These are phyloP conservation scores for Paecilomyces formosus DNA, from an alignment of 2,329 filamentous ascomycete species.

Conservation along the genomic window DNA sequence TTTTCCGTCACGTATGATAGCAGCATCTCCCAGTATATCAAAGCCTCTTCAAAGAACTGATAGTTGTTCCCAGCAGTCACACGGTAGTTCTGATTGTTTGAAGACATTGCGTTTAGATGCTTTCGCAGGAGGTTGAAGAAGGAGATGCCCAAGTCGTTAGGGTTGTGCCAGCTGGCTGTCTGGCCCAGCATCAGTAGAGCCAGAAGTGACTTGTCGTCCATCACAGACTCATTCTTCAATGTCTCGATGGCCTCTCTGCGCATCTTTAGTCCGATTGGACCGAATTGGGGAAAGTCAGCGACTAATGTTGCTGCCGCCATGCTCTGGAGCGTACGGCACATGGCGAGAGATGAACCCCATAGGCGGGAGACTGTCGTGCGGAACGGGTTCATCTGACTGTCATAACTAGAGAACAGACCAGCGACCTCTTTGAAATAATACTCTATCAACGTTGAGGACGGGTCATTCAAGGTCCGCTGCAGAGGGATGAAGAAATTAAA, in stretches of 20 bases:
- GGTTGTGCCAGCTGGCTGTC: slow-evolving; percentile 54
- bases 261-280: slow-evolving; percentile 42
- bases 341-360: slow-evolving; percentile 51
- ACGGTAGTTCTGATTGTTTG: slow-evolving; percentile 14
- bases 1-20: slow-evolving; percentile 46
- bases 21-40: slow-evolving; percentile 55
- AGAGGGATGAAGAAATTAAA: slow-evolving; percentile 23
- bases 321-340: slow-evolving; percentile 56
- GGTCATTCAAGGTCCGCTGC: slow-evolving; percentile 37
- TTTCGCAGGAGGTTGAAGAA: slow-evolving; percentile 39
- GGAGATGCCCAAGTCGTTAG: slow-evolving; percentile 47
- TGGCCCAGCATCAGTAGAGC: slow-evolving; percentile 53
- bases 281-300: slow-evolving; percentile 50
- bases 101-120: slow-evolving; percentile 36
- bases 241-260: slow-evolving; percentile 46
- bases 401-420: slow-evolving; percentile 56
- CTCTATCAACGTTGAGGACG: slow-evolving; percentile 51
- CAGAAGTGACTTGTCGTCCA: slow-evolving; percentile 50
- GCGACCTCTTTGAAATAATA: slow-evolving; percentile 60
- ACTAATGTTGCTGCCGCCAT: slow-evolving; percentile 57
- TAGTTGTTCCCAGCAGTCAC: slow-evolving; percentile 31
- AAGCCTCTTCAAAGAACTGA: slow-evolving; percentile 49
- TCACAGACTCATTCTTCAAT: slow-evolving; percentile 40
- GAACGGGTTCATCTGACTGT: slow-evolving; percentile 56
- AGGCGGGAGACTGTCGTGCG: slow-evolving; percentile 50